Evolutionary conservation across 2,329 filamentous ascomycete species (phyloP), one percentile per base, ranked within the genome.

Genomic region (Akanthomyces dipterigenus): DNA sequence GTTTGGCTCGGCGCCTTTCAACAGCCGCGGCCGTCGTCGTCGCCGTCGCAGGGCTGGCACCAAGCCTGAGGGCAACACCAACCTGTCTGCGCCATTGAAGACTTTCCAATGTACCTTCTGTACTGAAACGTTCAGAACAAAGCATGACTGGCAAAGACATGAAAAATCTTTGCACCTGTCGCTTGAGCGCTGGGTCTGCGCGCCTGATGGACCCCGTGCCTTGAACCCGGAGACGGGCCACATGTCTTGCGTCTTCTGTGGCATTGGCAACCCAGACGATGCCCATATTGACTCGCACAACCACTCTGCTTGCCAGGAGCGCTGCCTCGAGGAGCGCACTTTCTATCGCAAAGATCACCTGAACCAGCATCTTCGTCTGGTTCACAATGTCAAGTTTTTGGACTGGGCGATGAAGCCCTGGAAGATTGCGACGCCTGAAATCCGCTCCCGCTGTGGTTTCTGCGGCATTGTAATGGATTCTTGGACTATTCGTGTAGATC

Each of bases 101-200:
- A 83, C 82, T 2, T 86, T 82, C 71, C 85, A 88, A 71, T 88
- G 85, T 71, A 88, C 85, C 64, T 88, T 88, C 76, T 88, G 85
- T 70, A 87, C 85, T 7, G 84, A 88, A 65, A 86, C 83, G 0
- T 88, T 88, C 72, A 78, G 84, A 65, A 87, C 85, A 3, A 88
- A 88, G 70, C 84, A 88, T 67, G 85, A 88, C 71, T 88, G 85
- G 85, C 84, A 87, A 67, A 78, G 88, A 62, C 88, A 90, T 70
- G 88, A 91, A 68, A 88, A 88, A 66, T 86, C 85, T 55, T 76
- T 86, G 65, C 88, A 83, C 70, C 73, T 83, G 66, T 90, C 83
- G 7, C 82, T 88, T 0, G 85, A 84, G 74, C 79, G 79, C 61
- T 90, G 81, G 88, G 83, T 86, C 63, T 90, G 82, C 68, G 80